Percentiles rank a stretch among this genome's conserved stretches.
Conservation (phyloP, 2,329 filamentous ascomycete species). For the Alternaria brassicicola region DNA sequence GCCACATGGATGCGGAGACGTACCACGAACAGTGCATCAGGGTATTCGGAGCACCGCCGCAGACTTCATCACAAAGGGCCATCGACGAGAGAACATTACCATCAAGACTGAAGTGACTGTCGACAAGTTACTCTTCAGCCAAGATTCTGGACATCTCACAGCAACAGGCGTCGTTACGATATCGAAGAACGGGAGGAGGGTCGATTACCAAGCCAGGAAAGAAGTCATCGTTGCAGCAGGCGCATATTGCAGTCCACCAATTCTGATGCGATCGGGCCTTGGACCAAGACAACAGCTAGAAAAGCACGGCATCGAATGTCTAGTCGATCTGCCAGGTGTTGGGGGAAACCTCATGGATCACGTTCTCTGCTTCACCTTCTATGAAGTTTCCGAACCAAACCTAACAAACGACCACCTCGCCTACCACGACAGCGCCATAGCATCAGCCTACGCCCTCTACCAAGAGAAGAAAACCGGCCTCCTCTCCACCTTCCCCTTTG, state of each 20-base stretch:
- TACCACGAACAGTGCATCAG: conserved; percentile 38
- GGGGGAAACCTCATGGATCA: conserved; percentile 70
- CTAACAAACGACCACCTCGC: conserved; percentile 63
- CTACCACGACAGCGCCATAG: conserved; percentile 60
- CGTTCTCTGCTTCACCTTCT: conserved; percentile 63
- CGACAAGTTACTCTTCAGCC: conserved; percentile 56
- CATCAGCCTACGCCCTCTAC: conserved; percentile 61
- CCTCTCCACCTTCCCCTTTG: conserved; percentile 67
- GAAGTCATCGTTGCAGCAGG: conserved; percentile 46
- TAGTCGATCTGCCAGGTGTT: conserved; percentile 65
- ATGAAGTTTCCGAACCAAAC: conserved; percentile 63
- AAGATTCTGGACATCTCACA: conserved; percentile 45
- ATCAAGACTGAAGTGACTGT: conserved; percentile 42
- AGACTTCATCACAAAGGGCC: conserved; percentile 52
- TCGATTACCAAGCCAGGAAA: conserved; percentile 43
- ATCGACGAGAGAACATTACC: conserved; percentile 45
- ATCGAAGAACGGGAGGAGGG: conserved; percentile 49
- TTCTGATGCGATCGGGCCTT: conserved; percentile 62
- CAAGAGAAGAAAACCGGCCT: conserved; percentile 64
- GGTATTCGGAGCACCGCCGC: conserved; percentile 39
- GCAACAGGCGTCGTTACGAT: conserved; percentile 57
- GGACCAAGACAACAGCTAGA: conserved; percentile 61
- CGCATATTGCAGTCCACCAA: conserved; percentile 43
- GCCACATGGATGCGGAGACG: conserved; percentile 41
- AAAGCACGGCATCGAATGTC: conserved; percentile 58